Evolutionary conservation across 331 rosid genomes (phyloP).

Genomic region (Rosa hybrid): DNA sequence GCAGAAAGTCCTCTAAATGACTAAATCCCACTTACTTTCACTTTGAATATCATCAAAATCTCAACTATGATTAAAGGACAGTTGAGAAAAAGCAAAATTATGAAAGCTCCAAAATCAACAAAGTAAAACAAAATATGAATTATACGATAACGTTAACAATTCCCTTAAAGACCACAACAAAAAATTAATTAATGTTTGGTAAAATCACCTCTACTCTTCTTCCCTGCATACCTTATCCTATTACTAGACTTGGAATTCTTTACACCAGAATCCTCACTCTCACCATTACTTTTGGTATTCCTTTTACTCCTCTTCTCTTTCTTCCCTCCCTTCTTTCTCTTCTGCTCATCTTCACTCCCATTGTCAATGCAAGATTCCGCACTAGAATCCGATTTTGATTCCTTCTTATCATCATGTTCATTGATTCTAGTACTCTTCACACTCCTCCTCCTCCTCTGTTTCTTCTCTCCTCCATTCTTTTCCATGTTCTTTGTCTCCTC

Average conservation of each 20-base stretch:
- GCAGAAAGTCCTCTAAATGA: background rate
- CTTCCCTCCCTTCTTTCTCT: slow-evolving; percentile 5
- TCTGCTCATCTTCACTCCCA: background rate
- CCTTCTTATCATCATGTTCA: background rate
- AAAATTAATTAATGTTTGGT: background rate
- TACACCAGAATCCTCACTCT: background rate
- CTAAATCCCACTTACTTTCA: background rate
- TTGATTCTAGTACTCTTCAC: background rate
- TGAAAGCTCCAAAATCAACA: background rate
- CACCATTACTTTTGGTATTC: background rate
- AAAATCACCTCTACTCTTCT: background rate
- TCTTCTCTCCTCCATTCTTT: background rate
- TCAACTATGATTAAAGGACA: background rate
- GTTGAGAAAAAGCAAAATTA: background rate
- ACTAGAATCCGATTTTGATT: background rate
- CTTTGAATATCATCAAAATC: background rate
- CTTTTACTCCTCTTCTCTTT: background rate
- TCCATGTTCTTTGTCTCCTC: background rate
- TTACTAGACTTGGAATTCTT: background rate
- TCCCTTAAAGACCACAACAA: background rate
- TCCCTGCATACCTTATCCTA: background rate
- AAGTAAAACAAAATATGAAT: background rate
- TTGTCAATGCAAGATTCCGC: background rate
- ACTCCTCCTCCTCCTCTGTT: slow-evolving; percentile 2
- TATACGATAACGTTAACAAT: background rate